These are phyloP conservation scores for Hemerocallis citrina DNA, from an alignment of 106 monocot genomes.

Conservation along the genomic window DNA sequence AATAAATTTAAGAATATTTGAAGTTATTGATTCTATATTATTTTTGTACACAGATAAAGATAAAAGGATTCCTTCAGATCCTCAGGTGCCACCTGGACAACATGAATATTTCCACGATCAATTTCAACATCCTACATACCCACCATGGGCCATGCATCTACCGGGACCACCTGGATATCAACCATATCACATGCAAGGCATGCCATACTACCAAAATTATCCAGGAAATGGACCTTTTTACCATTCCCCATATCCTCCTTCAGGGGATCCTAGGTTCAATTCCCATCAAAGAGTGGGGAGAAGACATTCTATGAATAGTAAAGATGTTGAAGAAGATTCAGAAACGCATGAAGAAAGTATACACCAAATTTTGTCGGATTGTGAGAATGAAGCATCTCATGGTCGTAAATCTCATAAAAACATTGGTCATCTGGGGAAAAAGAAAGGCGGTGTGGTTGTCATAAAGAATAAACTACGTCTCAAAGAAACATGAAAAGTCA, in stretches of 20 bases:
- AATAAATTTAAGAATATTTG: neutral
- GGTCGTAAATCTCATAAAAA: constrained; percentile 44
- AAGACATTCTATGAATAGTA: constrained; percentile 43
- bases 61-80: constrained; percentile 20
- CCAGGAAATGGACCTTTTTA: constrained; percentile 48
- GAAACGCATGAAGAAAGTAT: constrained; percentile 22
- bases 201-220: constrained; percentile 84
- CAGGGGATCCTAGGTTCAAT: constrained; percentile 18
- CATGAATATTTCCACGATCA: constrained; percentile 26
- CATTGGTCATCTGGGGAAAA: constrained; percentile 41
- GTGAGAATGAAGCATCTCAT: constrained; percentile 41
- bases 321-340: constrained; percentile 30
- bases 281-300: constrained; percentile 20
- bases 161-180: constrained; percentile 42
- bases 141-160: constrained; percentile 74
- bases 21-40: neutral
- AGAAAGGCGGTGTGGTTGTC: constrained; percentile 66
- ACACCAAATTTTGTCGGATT: constrained; percentile 27
- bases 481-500: constrained; percentile 45
- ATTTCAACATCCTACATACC: constrained; percentile 47
- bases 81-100: constrained; percentile 10
- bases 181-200: constrained; percentile 67
- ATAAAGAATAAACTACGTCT: constrained; percentile 78
- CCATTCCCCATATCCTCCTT: constrained; percentile 41
- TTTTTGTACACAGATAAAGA: constrained; percentile 17